A percentile compares a stretch with the other conserved stretches of the same genome.
phyloP scores from a whole-genome alignment of 129 eudicot species.

The Helianthus tuberosus region DNA sequence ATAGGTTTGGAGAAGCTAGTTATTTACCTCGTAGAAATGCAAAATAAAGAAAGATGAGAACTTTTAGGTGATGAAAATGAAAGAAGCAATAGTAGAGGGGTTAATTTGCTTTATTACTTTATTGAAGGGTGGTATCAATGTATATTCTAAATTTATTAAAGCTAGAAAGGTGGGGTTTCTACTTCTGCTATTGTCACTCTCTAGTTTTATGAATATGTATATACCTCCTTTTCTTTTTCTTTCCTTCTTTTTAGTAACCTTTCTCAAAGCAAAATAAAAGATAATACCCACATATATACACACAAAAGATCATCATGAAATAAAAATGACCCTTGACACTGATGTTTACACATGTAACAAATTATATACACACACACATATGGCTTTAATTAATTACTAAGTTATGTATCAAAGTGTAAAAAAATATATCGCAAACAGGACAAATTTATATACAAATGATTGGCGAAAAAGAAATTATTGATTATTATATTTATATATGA shows the following conservation, averaged over 20 bases:
- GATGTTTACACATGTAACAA: background rate
- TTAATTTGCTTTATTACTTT: slow-evolving; percentile 38
- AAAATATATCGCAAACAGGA: background rate
- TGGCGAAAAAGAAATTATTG: background rate
- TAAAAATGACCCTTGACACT: background rate
- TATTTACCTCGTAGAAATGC: slow-evolving; percentile 7
- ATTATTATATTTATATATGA: background rate
- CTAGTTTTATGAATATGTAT: background rate
- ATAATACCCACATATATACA: slow-evolving; percentile 2
- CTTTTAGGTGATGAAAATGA: slow-evolving; percentile 30
- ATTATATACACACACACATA: background rate
- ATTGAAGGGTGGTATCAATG: slow-evolving; percentile 34
- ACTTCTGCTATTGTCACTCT: slow-evolving; percentile 24
- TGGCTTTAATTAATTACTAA: background rate
- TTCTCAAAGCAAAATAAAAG: slow-evolving; percentile 32
- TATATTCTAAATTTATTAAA: slow-evolving; percentile 40
- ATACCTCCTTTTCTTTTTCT: slow-evolving; percentile 16
- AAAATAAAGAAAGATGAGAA: slow-evolving; percentile 22
- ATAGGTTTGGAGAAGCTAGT: background rate
- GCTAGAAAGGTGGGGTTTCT: slow-evolving; percentile 23
- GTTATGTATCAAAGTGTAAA: background rate
- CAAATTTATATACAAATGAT: no score
- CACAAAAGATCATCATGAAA: background rate
- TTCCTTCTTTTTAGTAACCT: slow-evolving; percentile 30
- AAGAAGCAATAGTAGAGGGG: slow-evolving; percentile 35